Conservation (phyloP, 163 green algal genomes). For the Chlamydomonas reinhardtii region DNA sequence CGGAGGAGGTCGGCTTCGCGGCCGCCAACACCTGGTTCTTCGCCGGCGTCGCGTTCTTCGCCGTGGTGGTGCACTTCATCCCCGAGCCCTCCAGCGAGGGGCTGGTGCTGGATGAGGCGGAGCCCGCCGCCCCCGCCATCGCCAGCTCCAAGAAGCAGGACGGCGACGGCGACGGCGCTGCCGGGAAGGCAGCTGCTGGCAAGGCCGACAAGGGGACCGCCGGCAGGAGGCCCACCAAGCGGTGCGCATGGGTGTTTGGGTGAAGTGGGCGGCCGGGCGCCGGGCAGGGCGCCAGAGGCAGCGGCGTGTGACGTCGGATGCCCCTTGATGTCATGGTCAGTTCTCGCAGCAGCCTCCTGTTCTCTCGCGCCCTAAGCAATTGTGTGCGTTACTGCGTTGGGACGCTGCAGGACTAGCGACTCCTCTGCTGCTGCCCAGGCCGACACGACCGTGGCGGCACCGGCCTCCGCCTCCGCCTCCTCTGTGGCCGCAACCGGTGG, state of each 20-base stretch:
- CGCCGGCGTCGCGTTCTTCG: slow-evolving; percentile 77
- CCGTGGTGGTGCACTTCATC: slow-evolving; percentile 68
- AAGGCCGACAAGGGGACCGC: background rate
- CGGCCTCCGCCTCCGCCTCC: background rate
- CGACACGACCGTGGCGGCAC: background rate
- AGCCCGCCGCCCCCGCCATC: background rate
- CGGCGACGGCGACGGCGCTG: background rate
- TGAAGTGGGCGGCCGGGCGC: no score
- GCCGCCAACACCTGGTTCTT: slow-evolving; percentile 77
- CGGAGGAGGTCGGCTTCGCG: slow-evolving; percentile 68
- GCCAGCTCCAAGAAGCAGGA: background rate
- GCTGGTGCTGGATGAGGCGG: slow-evolving; percentile 46
- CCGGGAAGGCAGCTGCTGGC: background rate
- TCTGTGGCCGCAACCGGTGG: no score
- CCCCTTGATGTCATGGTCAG: no score
- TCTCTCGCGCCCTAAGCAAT: no score
- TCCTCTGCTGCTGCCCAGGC: background rate
- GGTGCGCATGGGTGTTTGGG: background rate
- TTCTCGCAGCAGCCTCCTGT: no score
- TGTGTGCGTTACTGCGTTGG: no score
- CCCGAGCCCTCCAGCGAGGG: slow-evolving; percentile 67
- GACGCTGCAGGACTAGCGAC: slow-evolving; percentile 1
- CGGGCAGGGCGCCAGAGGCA: no score
- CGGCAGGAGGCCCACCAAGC: background rate
- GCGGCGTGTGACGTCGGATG: no score